phyloP scores from a whole-genome alignment of 1,284 basidiomycete genomes.

The Cryptococcus maquisensis region DNA sequence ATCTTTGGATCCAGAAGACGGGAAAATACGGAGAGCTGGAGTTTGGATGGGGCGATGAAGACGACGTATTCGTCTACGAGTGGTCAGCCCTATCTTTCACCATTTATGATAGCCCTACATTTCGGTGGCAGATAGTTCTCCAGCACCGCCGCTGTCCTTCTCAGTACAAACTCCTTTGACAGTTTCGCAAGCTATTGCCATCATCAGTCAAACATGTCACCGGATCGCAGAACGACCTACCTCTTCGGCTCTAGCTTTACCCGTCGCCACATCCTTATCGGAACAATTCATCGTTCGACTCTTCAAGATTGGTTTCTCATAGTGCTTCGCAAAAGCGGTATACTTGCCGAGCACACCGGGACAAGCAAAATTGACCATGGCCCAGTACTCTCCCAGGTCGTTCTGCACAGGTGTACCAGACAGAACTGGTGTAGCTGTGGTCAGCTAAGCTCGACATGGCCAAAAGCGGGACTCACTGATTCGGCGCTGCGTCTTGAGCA shows the following conservation, averaged over 20 bases:
- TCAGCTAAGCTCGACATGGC: background rate
- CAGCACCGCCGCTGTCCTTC: constrained; percentile 78
- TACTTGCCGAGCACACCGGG: constrained; percentile 74
- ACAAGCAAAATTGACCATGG: constrained; percentile 96
- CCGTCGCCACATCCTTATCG: constrained; percentile 66
- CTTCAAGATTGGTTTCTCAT: constrained; percentile 84
- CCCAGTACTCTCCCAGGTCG: constrained; percentile 89
- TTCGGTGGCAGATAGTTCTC: constrained; percentile 86
- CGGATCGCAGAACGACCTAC: constrained; percentile 48
- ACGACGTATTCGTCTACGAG: constrained; percentile 83
- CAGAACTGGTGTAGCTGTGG: constrained; percentile 56
- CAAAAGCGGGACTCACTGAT: constrained; percentile 49
- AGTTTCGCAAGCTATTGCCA: constrained; percentile 64
- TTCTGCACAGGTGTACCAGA: constrained; percentile 98
- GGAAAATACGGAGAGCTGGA: constrained; percentile 77
- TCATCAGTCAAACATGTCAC: background rate
- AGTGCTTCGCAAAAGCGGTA: constrained; percentile 68
- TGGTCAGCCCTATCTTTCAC: constrained; percentile 4
- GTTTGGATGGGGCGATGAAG: constrained; percentile 74
- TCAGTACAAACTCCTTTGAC: constrained; percentile 80
- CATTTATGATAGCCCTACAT: constrained; percentile 54
- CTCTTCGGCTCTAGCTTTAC: constrained; percentile 67
- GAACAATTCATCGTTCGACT: constrained; percentile 75
- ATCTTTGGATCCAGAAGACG: constrained; percentile 66
- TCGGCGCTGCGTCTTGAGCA: constrained; percentile 66